phyloP scores from a whole-genome alignment of 441 rosid species.

The Dalechampia spathulata region DNA sequence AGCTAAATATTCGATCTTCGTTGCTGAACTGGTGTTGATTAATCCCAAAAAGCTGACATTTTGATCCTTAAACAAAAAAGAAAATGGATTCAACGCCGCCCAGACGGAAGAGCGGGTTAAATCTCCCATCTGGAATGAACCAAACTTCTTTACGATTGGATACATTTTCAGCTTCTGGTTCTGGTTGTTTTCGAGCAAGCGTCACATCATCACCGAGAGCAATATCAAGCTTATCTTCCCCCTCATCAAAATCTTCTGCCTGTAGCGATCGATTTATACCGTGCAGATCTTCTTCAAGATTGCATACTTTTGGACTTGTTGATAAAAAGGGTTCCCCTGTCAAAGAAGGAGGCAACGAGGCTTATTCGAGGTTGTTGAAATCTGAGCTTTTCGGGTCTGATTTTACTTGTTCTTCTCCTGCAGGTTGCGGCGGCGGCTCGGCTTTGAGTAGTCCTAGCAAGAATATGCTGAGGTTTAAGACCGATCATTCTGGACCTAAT shows the following conservation, averaged over 20 bases:
- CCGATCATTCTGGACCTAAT: conserved; percentile 63
- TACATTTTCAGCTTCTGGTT: conserved; percentile 31
- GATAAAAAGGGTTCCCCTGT: conserved; percentile 77
- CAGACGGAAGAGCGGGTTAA: conserved; percentile 62
- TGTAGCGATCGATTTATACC: conserved; percentile 97
- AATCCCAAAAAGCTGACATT: background rate
- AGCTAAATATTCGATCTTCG: background rate
- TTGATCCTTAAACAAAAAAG: background rate
- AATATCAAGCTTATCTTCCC: conserved; percentile 65
- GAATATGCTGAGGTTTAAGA: conserved; percentile 85
- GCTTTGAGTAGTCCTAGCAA: conserved; percentile 74
- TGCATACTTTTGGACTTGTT: conserved; percentile 77
- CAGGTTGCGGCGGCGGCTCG: conserved; percentile 96
- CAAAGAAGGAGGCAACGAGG: conserved; percentile 94
- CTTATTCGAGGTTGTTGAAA: conserved; percentile 66
- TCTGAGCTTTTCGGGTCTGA: conserved; percentile 96
- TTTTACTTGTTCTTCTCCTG: conserved; percentile 78
- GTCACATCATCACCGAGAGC: conserved; percentile 71
- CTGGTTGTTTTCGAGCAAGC: conserved; percentile 46
- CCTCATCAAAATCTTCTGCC: conserved; percentile 61
- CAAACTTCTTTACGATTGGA: conserved; percentile 63
- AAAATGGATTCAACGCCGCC: conserved; percentile 71
- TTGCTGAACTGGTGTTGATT: too few relatives aligned
- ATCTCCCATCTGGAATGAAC: conserved; percentile 92
- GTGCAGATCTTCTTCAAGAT: conserved; percentile 92